Conservation (phyloP, 2,329 filamentous ascomycete genomes). For the Exophiala bonariae region DNA sequence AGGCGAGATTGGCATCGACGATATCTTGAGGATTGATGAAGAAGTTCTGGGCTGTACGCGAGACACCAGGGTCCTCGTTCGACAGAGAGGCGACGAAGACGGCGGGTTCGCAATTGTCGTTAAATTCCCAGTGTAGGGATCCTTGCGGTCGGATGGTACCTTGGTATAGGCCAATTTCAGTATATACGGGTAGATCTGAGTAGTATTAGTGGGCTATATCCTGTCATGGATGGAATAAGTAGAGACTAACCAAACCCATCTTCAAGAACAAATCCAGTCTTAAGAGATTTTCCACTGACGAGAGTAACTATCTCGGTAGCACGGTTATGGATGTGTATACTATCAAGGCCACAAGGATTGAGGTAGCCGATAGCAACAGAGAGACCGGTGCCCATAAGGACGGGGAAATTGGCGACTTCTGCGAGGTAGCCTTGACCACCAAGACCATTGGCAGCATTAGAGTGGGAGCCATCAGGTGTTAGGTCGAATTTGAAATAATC, state of each 20-base stretch:
- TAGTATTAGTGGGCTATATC: background rate
- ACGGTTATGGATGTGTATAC: conserved; percentile 57
- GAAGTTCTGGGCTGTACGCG: conserved; percentile 48
- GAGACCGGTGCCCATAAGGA: conserved; percentile 53
- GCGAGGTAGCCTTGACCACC: conserved; percentile 35
- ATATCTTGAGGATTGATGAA: conserved; percentile 48
- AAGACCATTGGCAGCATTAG: conserved; percentile 16
- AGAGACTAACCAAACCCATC: conserved; percentile 32
- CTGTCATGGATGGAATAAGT: background rate
- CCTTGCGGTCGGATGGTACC: conserved; percentile 59
- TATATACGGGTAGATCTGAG: conserved; percentile 38
- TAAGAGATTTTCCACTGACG: conserved; percentile 46
- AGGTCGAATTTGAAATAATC: conserved; percentile 20
- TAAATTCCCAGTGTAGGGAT: conserved; percentile 57
- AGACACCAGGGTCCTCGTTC: conserved; percentile 37
- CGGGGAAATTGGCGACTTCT: conserved; percentile 59
- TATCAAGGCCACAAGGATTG: conserved; percentile 57
- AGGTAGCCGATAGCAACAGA: conserved; percentile 56
- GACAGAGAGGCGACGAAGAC: conserved; percentile 46
- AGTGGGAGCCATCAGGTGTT: conserved; percentile 14
- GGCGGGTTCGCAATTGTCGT: conserved; percentile 54
- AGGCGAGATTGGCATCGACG: conserved; percentile 38
- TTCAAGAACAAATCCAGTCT: conserved; percentile 56
- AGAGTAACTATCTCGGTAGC: conserved; percentile 56
- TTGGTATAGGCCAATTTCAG: conserved; percentile 34